phyloP scores from a whole-genome alignment of 2,329 filamentous ascomycete species.

The Colletotrichum endophyticum region DNA sequence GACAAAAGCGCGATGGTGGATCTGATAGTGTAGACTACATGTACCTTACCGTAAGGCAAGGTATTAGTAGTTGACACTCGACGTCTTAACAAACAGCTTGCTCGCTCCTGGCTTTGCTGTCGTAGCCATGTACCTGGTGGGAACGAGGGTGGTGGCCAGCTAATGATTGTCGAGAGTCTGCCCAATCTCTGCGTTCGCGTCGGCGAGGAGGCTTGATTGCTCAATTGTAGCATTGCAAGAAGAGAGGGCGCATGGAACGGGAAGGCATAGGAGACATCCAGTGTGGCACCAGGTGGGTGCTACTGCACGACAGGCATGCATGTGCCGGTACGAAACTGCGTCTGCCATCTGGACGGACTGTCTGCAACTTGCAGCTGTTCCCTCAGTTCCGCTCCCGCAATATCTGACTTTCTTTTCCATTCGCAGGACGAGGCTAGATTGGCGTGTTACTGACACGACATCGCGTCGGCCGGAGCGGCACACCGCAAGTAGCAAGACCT shows the following conservation, averaged over 20 bases:
- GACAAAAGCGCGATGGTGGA: conserved; percentile 6
- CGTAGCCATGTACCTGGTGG: neutral
- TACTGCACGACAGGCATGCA: conserved; percentile 5
- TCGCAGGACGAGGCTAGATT: neutral
- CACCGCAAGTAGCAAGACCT: neutral
- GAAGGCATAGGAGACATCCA: neutral
- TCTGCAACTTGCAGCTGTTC: neutral
- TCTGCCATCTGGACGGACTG: neutral
- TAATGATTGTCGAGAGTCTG: neutral
- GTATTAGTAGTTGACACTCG: neutral
- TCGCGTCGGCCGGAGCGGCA: neutral
- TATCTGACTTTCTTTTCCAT: neutral
- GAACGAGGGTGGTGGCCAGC: neutral
- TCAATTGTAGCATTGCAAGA: neutral
- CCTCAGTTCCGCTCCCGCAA: neutral
- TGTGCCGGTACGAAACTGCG: neutral
- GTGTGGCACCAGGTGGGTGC: neutral
- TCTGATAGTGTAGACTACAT: neutral
- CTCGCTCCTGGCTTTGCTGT: neutral
- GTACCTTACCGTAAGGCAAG: neutral
- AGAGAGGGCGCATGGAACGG: neutral
- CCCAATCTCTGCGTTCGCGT: neutral
- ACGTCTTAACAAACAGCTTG: neutral
- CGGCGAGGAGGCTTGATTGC: neutral
- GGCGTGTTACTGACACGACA: neutral